Conservation (phyloP, 2,329 filamentous ascomycete species). For the Sporothrix protearum region DNA sequence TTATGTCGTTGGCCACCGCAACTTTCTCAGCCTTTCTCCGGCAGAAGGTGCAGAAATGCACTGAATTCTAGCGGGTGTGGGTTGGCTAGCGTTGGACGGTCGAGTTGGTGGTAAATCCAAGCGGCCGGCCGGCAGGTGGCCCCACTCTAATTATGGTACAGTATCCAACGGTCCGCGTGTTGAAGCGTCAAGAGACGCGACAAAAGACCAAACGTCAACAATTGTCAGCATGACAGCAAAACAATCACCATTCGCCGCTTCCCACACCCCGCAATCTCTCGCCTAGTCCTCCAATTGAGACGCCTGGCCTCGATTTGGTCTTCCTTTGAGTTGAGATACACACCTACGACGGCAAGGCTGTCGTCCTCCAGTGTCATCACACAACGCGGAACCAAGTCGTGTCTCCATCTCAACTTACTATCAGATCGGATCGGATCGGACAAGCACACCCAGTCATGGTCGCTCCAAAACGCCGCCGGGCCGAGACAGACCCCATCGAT, state of each 20-base stretch:
- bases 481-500: conserved; percentile 42
- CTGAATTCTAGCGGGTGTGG: conserved; percentile 6
- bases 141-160: neutral
- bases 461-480: conserved; percentile 23
- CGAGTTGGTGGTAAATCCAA: neutral
- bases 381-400: neutral
- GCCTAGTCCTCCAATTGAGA: neutral
- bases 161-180: neutral
- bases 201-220: neutral
- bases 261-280: neutral
- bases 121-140: neutral
- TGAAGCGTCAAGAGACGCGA: neutral
- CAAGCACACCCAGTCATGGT: conserved; percentile 18
- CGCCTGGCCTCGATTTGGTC: neutral
- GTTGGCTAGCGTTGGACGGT: neutral
- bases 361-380: neutral
- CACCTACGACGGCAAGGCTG: neutral
- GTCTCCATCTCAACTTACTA: neutral
- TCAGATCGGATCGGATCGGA: neutral
- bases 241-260: neutral
- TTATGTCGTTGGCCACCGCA: neutral
- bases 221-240: neutral
- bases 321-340: neutral
- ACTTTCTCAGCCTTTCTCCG: neutral
- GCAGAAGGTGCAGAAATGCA: neutral